Evolutionary conservation across 495 filamentous ascomycete genomes (phyloP).

Genomic region (Xylaria nigripes): DNA sequence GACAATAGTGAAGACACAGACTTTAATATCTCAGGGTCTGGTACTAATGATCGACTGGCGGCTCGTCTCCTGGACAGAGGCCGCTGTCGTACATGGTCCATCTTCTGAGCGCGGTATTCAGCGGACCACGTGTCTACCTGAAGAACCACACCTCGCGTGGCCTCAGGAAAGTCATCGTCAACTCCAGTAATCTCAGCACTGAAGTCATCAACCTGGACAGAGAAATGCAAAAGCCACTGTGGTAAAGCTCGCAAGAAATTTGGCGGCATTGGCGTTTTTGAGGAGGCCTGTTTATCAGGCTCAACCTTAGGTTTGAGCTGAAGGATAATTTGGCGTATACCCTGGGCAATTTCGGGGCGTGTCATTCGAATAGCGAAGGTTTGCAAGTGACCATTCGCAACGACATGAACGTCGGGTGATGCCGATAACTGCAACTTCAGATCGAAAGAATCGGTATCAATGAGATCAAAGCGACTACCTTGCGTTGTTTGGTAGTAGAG

Average conservation of each 20-base stretch:
- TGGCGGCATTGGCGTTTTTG: constrained; percentile 40
- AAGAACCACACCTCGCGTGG: constrained; percentile 70
- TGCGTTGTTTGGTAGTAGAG: constrained; percentile 90
- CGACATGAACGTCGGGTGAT: constrained; percentile 74
- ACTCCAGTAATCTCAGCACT: constrained; percentile 85
- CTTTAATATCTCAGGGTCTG: constrained; percentile 50
- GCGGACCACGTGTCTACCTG: constrained; percentile 86
- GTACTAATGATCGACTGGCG: constrained; percentile 47
- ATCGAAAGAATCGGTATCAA: constrained; percentile 79
- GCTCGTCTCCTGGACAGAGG: constrained; percentile 48
- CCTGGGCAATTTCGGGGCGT: constrained; percentile 81
- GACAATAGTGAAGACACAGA: constrained; percentile 53
- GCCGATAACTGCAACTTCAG: constrained; percentile 77
- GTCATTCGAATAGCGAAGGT: constrained; percentile 86
- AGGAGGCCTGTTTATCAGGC: constrained; percentile 48
- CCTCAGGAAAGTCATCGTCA: constrained; percentile 68
- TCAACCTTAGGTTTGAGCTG: constrained; percentile 60
- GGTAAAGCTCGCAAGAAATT: constrained; percentile 75
- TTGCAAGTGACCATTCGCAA: constrained; percentile 70
- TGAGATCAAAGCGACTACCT: constrained; percentile 71
- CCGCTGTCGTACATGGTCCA: constrained; percentile 44
- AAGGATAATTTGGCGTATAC: constrained; percentile 80
- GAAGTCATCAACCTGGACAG: constrained; percentile 80
- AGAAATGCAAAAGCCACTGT: constrained; percentile 73
- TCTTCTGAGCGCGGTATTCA: constrained; percentile 78